Evolutionary conservation across 2,329 filamentous ascomycete genomes (phyloP).

Genomic region (Cadophora sp.): DNA sequence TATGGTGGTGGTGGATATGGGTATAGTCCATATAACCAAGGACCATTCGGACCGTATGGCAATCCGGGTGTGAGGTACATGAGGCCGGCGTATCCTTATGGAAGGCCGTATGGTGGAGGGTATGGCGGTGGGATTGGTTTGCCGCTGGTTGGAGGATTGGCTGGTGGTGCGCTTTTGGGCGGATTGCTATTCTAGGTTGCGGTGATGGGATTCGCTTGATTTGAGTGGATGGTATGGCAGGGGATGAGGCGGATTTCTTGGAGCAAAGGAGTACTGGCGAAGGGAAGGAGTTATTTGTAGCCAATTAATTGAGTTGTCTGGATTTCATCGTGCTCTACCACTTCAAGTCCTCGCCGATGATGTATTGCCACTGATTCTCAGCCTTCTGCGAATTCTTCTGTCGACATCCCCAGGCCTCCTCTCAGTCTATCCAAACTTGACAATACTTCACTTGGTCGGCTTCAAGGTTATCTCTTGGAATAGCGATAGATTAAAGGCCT

Average conservation of each 20-base stretch:
- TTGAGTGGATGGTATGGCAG: background rate
- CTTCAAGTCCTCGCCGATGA: background rate
- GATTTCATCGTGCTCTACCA: background rate
- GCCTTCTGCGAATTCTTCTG: too few relatives aligned
- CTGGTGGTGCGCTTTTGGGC: constrained; percentile 55
- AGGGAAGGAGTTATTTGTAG: too few relatives aligned
- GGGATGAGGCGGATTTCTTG: background rate
- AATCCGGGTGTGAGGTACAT: constrained; percentile 56
- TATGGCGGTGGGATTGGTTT: constrained; percentile 55
- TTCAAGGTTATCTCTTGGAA: background rate
- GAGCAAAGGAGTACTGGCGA: background rate
- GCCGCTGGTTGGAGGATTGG: constrained; percentile 53
- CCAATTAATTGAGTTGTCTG: background rate
- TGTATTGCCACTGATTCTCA: too few relatives aligned
- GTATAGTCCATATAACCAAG: constrained; percentile 54
- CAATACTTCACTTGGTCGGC: background rate
- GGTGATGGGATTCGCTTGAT: background rate
- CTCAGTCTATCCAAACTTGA: too few relatives aligned
- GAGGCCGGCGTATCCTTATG: constrained; percentile 56
- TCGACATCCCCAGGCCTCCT: background rate
- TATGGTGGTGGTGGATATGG: constrained; percentile 48
- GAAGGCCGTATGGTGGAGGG: constrained; percentile 50
- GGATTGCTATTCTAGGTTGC: constrained; percentile 46
- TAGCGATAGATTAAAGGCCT: background rate
- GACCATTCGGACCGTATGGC: constrained; percentile 54